A percentile compares a stretch with the other conserved stretches of the same genome.
These are phyloP conservation scores for Cercospora beticola DNA, from an alignment of 2,329 filamentous ascomycete species.

Conservation along the genomic window DNA sequence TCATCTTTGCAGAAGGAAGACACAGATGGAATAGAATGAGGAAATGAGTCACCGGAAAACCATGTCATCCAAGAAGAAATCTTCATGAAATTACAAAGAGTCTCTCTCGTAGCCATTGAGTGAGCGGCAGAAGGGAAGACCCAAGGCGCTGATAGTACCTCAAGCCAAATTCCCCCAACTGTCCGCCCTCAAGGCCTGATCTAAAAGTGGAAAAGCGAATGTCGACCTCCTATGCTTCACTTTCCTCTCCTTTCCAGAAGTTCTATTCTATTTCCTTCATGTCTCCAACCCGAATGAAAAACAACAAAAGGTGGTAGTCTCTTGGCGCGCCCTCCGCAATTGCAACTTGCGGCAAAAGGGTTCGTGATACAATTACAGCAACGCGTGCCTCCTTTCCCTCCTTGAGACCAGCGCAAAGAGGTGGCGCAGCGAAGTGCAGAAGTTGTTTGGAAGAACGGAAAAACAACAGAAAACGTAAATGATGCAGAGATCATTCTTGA, in stretches of 20 bases:
- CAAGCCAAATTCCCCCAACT: background rate
- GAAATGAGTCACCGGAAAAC: background rate
- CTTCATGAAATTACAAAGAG: background rate
- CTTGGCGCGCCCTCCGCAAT: background rate
- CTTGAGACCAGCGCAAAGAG: background rate
- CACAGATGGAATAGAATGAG: background rate
- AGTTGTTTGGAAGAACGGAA: background rate
- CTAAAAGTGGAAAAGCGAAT: background rate
- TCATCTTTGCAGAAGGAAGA: background rate
- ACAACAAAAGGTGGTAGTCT: background rate
- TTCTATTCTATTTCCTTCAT: background rate
- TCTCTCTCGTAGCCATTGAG: background rate
- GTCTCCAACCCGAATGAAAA: background rate
- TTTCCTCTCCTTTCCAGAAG: background rate
- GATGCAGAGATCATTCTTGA: slow-evolving; percentile 1
- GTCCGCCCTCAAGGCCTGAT: background rate
- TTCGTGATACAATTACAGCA: slow-evolving; percentile 10
- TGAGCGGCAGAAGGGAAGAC: background rate
- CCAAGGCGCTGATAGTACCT: background rate
- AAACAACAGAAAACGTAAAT: background rate
- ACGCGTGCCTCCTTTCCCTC: background rate
- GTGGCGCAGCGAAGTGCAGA: background rate
- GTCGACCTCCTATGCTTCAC: background rate
- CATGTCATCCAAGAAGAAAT: background rate
- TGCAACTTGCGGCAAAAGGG: slow-evolving; percentile 1